These are phyloP conservation scores for Penicillium soppii DNA, from an alignment of 495 filamentous ascomycete genomes.

Conservation along the genomic window DNA sequence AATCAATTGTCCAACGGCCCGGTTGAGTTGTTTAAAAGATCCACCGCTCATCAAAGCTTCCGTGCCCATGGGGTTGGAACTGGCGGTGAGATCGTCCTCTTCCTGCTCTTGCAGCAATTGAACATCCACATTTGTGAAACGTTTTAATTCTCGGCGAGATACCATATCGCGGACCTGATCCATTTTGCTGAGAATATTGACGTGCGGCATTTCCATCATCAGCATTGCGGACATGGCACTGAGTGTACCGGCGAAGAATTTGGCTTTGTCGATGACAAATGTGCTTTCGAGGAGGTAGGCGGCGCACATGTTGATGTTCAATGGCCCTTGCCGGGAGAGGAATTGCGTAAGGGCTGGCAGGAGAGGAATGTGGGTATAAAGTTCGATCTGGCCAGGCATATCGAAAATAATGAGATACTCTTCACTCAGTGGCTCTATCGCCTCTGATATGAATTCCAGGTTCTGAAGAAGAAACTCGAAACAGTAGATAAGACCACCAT, in stretches of 20 bases:
- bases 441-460: constrained; percentile 88
- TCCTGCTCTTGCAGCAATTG: constrained; percentile 70
- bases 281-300: constrained; percentile 93
- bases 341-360: constrained; percentile 81
- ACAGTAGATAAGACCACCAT: constrained; percentile 95
- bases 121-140: constrained; percentile 81
- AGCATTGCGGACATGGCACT: constrained; percentile 98
- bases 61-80: constrained; percentile 54
- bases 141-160: constrained; percentile 76
- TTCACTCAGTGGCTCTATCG: constrained; percentile 82
- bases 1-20: constrained; percentile 82
- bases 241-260: constrained; percentile 94
- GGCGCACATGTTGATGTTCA: constrained; percentile 91
- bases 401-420: constrained; percentile 97
- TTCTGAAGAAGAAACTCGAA: constrained; percentile 95
- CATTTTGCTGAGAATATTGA: constrained; percentile 97
- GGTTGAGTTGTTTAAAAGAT: constrained; percentile 76
- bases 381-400: constrained; percentile 98
- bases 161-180: constrained; percentile 87
- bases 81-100: constrained; percentile 36
- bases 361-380: constrained; percentile 95
- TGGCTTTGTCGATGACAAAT: constrained; percentile 91
- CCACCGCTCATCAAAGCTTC: constrained; percentile 73
- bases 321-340: constrained; percentile 71
- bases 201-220: constrained; percentile 92